Percentiles rank a stretch among this genome's conserved stretches.
phyloP scores from a whole-genome alignment of 495 filamentous ascomycete species.

The Corynascus novoguineensis region DNA sequence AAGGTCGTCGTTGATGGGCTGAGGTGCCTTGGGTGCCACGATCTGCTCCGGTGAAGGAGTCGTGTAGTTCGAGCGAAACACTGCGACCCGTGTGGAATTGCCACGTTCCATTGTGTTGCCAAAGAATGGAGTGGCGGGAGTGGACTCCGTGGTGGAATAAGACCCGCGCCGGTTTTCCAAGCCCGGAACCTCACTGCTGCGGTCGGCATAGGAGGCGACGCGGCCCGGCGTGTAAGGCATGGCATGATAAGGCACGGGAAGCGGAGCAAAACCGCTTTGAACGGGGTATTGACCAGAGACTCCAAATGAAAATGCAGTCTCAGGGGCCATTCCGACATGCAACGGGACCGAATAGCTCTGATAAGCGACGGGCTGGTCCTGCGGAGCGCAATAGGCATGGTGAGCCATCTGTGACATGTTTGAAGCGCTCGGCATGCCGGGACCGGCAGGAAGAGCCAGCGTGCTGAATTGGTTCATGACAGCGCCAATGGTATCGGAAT shows the following conservation, averaged over 20 bases:
- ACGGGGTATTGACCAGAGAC: constrained; percentile 32
- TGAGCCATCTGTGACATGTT: constrained; percentile 23
- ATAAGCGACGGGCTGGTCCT: constrained; percentile 32
- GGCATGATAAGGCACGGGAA: constrained; percentile 32
- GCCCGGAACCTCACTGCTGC: constrained; percentile 48
- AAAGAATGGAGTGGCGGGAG: constrained; percentile 56
- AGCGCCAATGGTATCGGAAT: constrained; percentile 24
- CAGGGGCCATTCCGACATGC: constrained; percentile 30
- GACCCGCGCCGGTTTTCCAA: constrained; percentile 58
- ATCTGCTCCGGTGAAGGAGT: constrained; percentile 62
- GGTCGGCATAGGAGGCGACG: constrained; percentile 35
- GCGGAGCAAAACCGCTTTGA: constrained; percentile 31
- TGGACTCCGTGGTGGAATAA: constrained; percentile 65
- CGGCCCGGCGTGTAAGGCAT: constrained; percentile 49
- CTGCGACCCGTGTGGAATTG: constrained; percentile 45
- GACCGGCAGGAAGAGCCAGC: constrained; percentile 31
- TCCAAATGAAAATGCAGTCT: constrained; percentile 24
- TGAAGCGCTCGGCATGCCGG: constrained; percentile 18
- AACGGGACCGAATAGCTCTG: constrained; percentile 28
- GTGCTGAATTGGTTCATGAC: constrained; percentile 39
- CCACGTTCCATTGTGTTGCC: constrained; percentile 50
- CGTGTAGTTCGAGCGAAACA: constrained; percentile 55
- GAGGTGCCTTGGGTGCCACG: constrained; percentile 42
- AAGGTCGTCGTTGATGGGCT: constrained; percentile 55
- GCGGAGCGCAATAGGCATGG: constrained; percentile 28